Base-by-base conservation (phyloP, 75 land plant genomes). In the Adiantum capillusveneris region DNA sequence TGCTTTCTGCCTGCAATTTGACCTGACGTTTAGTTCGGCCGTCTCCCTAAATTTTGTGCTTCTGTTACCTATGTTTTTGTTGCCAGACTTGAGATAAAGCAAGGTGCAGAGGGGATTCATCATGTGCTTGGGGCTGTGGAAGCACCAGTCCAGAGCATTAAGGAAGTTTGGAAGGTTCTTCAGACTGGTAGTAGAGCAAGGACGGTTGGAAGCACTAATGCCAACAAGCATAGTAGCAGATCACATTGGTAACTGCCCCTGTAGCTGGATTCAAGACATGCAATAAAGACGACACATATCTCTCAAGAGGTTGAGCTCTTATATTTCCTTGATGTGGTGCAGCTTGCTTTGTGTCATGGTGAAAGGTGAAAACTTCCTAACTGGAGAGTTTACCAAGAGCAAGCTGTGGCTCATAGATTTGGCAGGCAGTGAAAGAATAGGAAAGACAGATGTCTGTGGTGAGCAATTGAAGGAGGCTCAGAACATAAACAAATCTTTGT, bases 311-410 rank as follows among this genome's bases (percentile, higher is more conserved):
- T 34, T 9, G 9, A 34, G 37, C 9, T 34, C 37, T 34, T 9
- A 34, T 34, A 5, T 34, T 5, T 5, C 3, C 37, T 34, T 34
- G 9, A 34, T 34, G 37, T 34, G 3, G 7, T 34, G 21, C 85
- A 95, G 99, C 75, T 75, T 95, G 69, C 81, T 84, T 37, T 90
- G 92, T 76, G 92, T 95, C 59, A 95, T 85, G 92, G 89, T 95
- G 26, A 86, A 63, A 52, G 88, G 97, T 9, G 82, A 90, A 65
- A 87, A 87, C 62, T 21, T 84, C 56, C 48, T 83, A 26, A 84
- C 75, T 68, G 88, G 97, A 51, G 99, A 95, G 62, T 76, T 76
- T 68, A 95, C 93, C 27, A 77, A 74, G 63, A 95, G 99, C 76
- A 95, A 95, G 68, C 71, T 90, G 19, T 95, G 99, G 99, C 76